Evolutionary conservation across 805 yeast genomes (phyloP).

Genomic region (Helenozyma rhizophorensis): DNA sequence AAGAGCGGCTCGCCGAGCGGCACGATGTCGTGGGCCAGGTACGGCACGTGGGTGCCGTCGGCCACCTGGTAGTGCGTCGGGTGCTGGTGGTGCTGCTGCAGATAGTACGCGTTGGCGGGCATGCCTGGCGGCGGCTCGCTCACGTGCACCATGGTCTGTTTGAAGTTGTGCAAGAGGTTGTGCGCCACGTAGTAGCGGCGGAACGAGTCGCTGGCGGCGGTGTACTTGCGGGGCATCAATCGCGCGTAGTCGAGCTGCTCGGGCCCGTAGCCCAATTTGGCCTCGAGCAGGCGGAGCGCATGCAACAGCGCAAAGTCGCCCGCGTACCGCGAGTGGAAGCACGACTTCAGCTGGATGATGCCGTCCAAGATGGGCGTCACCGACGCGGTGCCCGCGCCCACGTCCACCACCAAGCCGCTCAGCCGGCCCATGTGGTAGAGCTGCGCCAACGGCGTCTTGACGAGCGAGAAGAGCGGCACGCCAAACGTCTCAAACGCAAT

Average conservation of each 20-base stretch:
- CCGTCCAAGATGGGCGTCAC: conserved; percentile 82
- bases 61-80: conserved; percentile 51
- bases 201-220: conserved; percentile 22
- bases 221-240: conserved; percentile 11
- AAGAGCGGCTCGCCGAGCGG: conserved; percentile 65
- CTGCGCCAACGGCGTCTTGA: conserved; percentile 73
- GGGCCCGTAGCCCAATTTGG: conserved; percentile 19
- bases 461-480: conserved; percentile 73
- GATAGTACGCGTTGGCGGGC: conserved; percentile 14
- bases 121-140: conserved; percentile 18
- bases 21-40: conserved; percentile 41
- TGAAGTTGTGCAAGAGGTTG: conserved; percentile 33
- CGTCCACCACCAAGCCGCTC: conserved; percentile 74
- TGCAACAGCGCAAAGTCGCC: conserved; percentile 81
- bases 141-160: conserved; percentile 25
- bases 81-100: conserved; percentile 19
- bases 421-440: conserved; percentile 75
- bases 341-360: conserved; percentile 59
- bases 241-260: conserved; percentile 12
- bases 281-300: conserved; percentile 44
- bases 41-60: conserved; percentile 40
- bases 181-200: conserved; percentile 34
- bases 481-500: conserved; percentile 69
- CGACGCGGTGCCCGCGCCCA: conserved; percentile 65
- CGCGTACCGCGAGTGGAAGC: conserved; percentile 65